Evolutionary conservation across 2,329 filamentous ascomycete species (phyloP).

Genomic region (Monosporascus sp.): DNA sequence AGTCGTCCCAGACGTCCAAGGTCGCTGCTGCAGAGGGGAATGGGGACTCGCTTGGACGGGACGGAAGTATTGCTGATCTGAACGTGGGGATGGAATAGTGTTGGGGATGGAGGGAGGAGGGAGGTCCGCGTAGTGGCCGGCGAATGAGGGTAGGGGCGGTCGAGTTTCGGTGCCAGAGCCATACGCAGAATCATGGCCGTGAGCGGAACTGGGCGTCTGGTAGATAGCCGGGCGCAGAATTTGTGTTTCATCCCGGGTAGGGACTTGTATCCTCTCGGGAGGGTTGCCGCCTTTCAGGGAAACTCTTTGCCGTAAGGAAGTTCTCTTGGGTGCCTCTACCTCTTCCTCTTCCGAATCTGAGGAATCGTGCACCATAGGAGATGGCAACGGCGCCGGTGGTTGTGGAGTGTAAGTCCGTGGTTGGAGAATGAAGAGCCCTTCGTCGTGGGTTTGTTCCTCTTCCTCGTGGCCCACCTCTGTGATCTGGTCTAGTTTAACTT

Average conservation of each 20-base stretch:
- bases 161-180: constrained; percentile 42
- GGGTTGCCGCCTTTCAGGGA: constrained; percentile 46
- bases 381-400: constrained; percentile 42
- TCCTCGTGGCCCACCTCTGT: constrained; percentile 14
- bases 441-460: constrained; percentile 27
- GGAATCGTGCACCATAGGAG: constrained; percentile 35
- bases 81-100: constrained; percentile 43
- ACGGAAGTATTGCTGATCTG: constrained; percentile 54
- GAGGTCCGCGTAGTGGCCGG: constrained; percentile 26
- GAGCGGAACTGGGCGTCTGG: constrained; percentile 20
- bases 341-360: constrained; percentile 19
- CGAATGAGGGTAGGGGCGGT: constrained; percentile 29
- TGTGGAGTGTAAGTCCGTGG: constrained; percentile 54
- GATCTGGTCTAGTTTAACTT: constrained; percentile 13
- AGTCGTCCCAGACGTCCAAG: constrained; percentile 44
- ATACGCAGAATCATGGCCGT: constrained; percentile 42
- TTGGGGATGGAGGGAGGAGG: constrained; percentile 33
- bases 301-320: constrained; percentile 49
- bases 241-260: constrained; percentile 33
- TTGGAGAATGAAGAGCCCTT: constrained; percentile 48
- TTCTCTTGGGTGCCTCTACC: constrained; percentile 27
- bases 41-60: constrained; percentile 59
- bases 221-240: constrained; percentile 25
- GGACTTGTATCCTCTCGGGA: constrained; percentile 50
- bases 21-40: constrained; percentile 56